Percentiles rank a stretch among this genome's conserved stretches.
Conservation (phyloP, 2,329 filamentous ascomycete species). For the Periconia sp. region DNA sequence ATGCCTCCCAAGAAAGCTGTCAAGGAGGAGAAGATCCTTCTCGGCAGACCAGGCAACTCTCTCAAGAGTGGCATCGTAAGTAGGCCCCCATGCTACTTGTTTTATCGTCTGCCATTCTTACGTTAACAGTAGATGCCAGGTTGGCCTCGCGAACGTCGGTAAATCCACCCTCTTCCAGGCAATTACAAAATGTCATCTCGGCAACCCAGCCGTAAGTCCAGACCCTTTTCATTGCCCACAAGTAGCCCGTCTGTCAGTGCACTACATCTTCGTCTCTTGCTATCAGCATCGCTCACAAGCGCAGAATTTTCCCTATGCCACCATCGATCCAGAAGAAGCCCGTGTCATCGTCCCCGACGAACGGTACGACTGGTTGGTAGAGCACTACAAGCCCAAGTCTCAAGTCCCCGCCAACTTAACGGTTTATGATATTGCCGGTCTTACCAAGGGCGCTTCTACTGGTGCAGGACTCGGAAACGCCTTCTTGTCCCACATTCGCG, state of each 20-base stretch:
- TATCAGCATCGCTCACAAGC: constrained; percentile 20
- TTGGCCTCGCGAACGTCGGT: constrained; percentile 97
- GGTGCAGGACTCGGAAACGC: constrained; percentile 96
- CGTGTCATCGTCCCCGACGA: constrained; percentile 96
- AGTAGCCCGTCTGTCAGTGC: neutral
- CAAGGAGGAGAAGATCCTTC: constrained; percentile 92
- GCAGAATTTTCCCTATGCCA: constrained; percentile 97
- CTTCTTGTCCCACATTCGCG: constrained; percentile 98
- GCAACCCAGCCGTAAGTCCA: constrained; percentile 85
- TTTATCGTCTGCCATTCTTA: constrained; percentile 36
- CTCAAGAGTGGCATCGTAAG: constrained; percentile 97
- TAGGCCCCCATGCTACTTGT: constrained; percentile 53
- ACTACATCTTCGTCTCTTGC: neutral
- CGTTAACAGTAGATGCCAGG: constrained; percentile 61
- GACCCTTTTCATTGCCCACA: constrained; percentile 1
- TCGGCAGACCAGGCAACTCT: constrained; percentile 96
- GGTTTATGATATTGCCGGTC: constrained; percentile 96
- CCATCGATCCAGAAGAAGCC: constrained; percentile 97
- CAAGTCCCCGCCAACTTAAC: constrained; percentile 96
- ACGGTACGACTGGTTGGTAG: constrained; percentile 90
- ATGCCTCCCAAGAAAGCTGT: constrained; percentile 96
- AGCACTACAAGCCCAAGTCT: constrained; percentile 98
- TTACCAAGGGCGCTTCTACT: constrained; percentile 93
- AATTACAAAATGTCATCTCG: constrained; percentile 95
- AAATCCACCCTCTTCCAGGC: constrained; percentile 99